phyloP scores from a whole-genome alignment of 352 stramenopile species.

The Phytophthora sojae region DNA sequence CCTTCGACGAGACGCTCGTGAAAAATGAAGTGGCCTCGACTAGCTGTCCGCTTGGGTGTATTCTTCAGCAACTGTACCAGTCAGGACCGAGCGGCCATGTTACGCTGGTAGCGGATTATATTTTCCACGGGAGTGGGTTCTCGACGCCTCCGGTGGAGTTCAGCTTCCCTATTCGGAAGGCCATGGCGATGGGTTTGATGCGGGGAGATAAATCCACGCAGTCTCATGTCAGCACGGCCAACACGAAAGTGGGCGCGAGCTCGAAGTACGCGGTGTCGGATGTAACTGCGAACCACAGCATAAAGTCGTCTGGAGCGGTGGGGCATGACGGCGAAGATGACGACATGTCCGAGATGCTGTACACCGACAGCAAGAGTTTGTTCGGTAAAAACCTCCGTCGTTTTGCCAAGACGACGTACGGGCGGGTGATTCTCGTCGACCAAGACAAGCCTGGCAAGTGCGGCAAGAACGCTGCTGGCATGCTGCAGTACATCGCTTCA shows the following conservation, averaged over 20 bases:
- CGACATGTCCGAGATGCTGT: conserved; percentile 16
- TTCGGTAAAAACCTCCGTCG: conserved; percentile 53
- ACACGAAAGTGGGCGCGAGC: conserved; percentile 18
- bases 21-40: conserved; percentile 29
- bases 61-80: conserved; percentile 59
- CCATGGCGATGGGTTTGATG: conserved; percentile 43
- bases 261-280: conserved; percentile 26
- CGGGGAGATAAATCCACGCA: conserved; percentile 9
- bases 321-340: conserved; percentile 7
- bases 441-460: conserved; percentile 36
- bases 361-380: conserved; percentile 44
- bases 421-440: conserved; percentile 52
- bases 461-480: conserved; percentile 33
- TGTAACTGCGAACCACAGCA: conserved; percentile 15
- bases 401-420: conserved; percentile 44
- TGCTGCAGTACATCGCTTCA: conserved; percentile 44
- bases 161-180: conserved; percentile 44
- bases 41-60: conserved; percentile 47
- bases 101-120: conserved; percentile 54
- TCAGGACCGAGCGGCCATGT: conserved; percentile 59
- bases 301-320: conserved; percentile 3
- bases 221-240: background rate
- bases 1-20: conserved; percentile 37
- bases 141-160: conserved; percentile 39
- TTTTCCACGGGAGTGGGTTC: conserved; percentile 56